A percentile compares a stretch with the other conserved stretches of the same genome.
Conservation (phyloP, 192 early-diverging fungal species). For the Geosiphon pyriformis region DNA sequence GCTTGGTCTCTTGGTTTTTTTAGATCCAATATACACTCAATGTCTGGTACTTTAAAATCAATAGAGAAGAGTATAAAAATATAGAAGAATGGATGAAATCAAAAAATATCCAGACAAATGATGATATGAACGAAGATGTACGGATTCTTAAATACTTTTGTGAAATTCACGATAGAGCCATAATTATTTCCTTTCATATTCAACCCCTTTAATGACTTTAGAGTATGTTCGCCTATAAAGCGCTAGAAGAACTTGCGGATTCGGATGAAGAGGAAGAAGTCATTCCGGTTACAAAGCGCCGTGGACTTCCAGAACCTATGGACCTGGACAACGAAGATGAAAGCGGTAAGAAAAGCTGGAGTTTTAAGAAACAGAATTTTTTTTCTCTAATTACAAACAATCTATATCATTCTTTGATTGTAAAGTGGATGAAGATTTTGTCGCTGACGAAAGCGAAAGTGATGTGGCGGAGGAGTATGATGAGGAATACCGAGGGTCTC, state of each 20-base stretch:
- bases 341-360: conserved; percentile 41
- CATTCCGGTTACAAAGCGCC: conserved; percentile 30
- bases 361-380: conserved; percentile 14
- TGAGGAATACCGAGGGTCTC: conserved; percentile 38
- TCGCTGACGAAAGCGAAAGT: conserved; percentile 62
- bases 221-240: conserved; percentile 23
- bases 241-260: conserved; percentile 37
- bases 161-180: conserved; percentile 27
- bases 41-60: not conserved
- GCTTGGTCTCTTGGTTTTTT: not conserved
- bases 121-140: conserved; percentile 39
- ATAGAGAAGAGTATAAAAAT: conserved; percentile 77
- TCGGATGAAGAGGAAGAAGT: conserved; percentile 53
- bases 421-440: conserved; percentile 87
- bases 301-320: conserved; percentile 18
- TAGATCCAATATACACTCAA: no score
- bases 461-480: conserved; percentile 78
- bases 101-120: conserved; percentile 77
- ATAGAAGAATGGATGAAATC: conserved; percentile 76
- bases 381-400: not conserved
- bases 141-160: conserved; percentile 26
- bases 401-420: not conserved
- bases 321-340: conserved; percentile 38
- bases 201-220: conserved; percentile 28
- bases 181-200: conserved; percentile 27